Evolutionary conservation across 352 stramenopile species (phyloP).

Genomic region (Phytophthora ohioensis): DNA sequence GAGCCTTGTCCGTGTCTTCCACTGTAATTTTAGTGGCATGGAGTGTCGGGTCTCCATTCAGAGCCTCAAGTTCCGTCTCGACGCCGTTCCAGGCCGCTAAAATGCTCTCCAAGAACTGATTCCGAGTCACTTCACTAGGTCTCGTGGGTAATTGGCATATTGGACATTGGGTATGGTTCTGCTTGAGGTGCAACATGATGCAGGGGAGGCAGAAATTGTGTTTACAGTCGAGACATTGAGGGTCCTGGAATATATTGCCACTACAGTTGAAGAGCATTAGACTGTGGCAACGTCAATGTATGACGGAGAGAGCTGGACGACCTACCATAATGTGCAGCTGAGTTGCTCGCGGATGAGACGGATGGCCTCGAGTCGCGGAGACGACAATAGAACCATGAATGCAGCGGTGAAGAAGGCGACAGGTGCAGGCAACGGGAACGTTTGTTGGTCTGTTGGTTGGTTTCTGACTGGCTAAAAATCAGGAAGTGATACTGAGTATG

Average conservation of each 20-base stretch:
- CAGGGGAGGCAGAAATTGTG: constrained; percentile 89
- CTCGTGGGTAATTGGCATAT: constrained; percentile 77
- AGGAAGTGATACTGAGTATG: background rate
- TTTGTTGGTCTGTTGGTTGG: background rate
- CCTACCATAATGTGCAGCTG: constrained; percentile 78
- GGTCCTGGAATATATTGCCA: constrained; percentile 77
- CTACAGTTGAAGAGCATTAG: constrained; percentile 40
- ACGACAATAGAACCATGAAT: constrained; percentile 69
- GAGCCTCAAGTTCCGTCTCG: constrained; percentile 61
- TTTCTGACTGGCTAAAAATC: constrained; percentile 34
- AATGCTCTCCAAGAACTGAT: constrained; percentile 90
- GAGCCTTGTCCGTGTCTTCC: constrained; percentile 44
- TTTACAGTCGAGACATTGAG: constrained; percentile 88
- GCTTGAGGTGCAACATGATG: constrained; percentile 72
- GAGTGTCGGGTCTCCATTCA: constrained; percentile 48
- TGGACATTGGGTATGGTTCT: constrained; percentile 69
- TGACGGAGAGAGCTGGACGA: background rate
- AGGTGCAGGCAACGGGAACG: background rate
- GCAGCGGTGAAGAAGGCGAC: background rate
- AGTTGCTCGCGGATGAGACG: constrained; percentile 85
- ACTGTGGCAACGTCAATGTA: background rate
- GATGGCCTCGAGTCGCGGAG: constrained; percentile 61
- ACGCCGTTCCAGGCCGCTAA: constrained; percentile 78
- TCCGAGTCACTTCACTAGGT: constrained; percentile 83
- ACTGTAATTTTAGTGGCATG: constrained; percentile 42